Base-by-base conservation (phyloP, 331 rosid genomes). In the Dryas integrifolia region DNA sequence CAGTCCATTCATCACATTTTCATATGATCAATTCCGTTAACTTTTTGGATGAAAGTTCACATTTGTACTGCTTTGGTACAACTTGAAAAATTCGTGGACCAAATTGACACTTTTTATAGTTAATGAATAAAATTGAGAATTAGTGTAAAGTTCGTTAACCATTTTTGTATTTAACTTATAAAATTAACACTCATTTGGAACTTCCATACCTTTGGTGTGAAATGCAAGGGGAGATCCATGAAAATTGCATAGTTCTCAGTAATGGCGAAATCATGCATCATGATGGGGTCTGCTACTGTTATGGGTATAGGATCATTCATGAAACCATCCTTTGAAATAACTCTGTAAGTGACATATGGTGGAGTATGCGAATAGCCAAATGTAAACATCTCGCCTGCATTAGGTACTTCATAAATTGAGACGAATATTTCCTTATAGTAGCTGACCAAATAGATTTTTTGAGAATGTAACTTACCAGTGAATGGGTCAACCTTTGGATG, bases 401-500 rank as follows among this genome's bases (percentile, higher is more conserved):
- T 76, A 75, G 73, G 67, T 67, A 74, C 50, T 65, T 73, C 39
- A 64, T 59, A 70, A 72, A 79, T 79, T 67, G 14, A 59, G 41
- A 73, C 62, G 70, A 59, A 7, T 58, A 65, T 59, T 67, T 56
- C 72, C 52, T 64, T 53, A 45, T 15, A 77, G 52, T 61, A 69
- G 68, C 46, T 4, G 30, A 59, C 62, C n/a, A 73, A 75, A 75
- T 70, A 67, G 60, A 64, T 69, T 72, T 50, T 7, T 40, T 62
- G 38, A 74, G 56, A 58, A 76, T 80, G 80, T 69, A 46, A 46
- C 73, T 76, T 77, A 94, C 98, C 98, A 14, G 97, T 88, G 81
- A 86, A 77, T 50, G 97, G 98, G 68, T 94, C 98, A 85, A 94
- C 95, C 85, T 94, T 94, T 58, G 98, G 97, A 85, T 94, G 98